Evolutionary conservation across 2,329 filamentous ascomycete species (phyloP).

Genomic region (Fusarium nelsonii): DNA sequence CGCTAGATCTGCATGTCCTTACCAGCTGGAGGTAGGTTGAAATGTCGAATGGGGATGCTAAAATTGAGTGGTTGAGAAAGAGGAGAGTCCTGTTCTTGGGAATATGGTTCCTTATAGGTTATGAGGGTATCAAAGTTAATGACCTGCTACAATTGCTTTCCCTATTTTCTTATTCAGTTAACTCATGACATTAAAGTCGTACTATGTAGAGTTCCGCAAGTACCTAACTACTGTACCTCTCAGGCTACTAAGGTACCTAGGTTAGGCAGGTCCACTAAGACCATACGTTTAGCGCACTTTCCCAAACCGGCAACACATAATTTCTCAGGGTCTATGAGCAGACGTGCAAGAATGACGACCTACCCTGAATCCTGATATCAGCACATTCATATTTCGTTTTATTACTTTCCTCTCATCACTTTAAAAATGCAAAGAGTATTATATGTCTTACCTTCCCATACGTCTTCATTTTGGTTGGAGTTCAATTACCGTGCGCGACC

Average conservation of each 20-base stretch:
- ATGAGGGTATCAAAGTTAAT: no score
- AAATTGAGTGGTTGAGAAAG: not conserved
- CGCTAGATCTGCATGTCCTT: slow-evolving; percentile 19
- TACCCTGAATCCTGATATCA: not conserved
- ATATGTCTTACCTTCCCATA: no score
- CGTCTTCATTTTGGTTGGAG: no score
- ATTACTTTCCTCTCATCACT: no score
- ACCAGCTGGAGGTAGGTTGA: not conserved
- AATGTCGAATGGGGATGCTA: not conserved
- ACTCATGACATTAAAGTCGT: not conserved
- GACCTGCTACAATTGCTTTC: no score
- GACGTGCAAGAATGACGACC: not conserved
- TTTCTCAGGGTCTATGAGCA: not conserved
- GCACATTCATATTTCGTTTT: not conserved
- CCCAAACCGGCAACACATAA: slow-evolving; percentile 1
- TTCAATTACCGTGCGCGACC: no score
- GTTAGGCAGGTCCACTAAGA: not conserved
- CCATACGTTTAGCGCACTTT: not conserved
- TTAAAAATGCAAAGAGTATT: no score
- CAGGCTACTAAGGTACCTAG: not conserved
- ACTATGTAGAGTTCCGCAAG: no score
- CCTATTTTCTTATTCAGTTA: no score
- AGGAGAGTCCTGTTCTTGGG: no score
- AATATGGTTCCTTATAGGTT: no score
- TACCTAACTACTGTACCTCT: no score